phyloP scores from a whole-genome alignment of 306 rosid species.

The Cucumis melo region DNA sequence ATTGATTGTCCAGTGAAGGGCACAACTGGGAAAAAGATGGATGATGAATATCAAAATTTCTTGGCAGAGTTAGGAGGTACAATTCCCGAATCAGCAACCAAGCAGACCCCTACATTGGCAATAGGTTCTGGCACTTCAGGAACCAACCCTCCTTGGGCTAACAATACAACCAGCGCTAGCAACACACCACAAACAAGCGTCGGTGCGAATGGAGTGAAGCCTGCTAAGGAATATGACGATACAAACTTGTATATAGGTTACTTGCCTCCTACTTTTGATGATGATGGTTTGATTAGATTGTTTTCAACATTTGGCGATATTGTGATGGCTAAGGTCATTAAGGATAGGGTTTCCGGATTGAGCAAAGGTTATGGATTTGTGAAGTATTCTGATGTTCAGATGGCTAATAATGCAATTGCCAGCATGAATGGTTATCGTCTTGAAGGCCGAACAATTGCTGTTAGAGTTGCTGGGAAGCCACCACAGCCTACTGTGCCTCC shows the following conservation, averaged over 20 bases:
- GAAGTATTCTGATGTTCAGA: conserved; percentile 75
- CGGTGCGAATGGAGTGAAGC: conserved; percentile 53
- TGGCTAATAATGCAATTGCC: conserved; percentile 79
- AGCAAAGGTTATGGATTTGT: conserved; percentile 98
- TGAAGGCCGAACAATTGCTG: conserved; percentile 92
- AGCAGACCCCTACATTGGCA: conserved; percentile 26
- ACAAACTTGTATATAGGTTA: conserved; percentile 93
- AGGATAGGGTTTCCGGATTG: conserved; percentile 63
- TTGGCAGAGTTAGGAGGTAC: conserved; percentile 82
- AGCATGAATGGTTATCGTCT: conserved; percentile 93
- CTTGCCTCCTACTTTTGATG: conserved; percentile 88
- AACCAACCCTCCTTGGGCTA: conserved; percentile 91
- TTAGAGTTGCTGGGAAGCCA: conserved; percentile 95
- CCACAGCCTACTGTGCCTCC: conserved; percentile 91
- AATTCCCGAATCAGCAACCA: conserved; percentile 29
- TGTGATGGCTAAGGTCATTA: conserved; percentile 94
- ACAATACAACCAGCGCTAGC: conserved; percentile 28
- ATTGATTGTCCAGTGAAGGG: conserved; percentile 99
- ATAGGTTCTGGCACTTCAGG: conserved; percentile 64
- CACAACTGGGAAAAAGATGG: conserved; percentile 45
- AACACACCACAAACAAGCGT: conserved; percentile 45
- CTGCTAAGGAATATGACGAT: conserved; percentile 73
- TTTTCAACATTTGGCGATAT: conserved; percentile 92
- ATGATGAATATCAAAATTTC: conserved; percentile 85
- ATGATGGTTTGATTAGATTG: conserved; percentile 69